Conservation (phyloP, 1,284 basidiomycete genomes). For the Cryptococcus maquisensis region DNA sequence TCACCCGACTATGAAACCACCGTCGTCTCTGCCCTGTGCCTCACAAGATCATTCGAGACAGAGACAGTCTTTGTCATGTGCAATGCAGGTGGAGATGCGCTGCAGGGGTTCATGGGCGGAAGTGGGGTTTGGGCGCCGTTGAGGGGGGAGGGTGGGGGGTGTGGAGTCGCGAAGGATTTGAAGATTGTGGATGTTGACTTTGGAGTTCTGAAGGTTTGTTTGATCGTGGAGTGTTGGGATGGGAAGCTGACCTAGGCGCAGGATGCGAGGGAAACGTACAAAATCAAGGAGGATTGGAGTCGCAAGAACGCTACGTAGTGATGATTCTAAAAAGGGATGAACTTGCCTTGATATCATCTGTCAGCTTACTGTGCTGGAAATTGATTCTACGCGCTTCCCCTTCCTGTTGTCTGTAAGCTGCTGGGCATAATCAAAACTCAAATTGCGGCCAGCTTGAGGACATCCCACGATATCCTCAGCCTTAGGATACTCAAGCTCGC, state of each 20-base stretch:
- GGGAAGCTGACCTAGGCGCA: background rate
- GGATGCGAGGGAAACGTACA: conserved; percentile 33
- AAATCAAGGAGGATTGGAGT: conserved; percentile 34
- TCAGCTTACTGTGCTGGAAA: no score
- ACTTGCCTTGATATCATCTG: conserved; percentile 10
- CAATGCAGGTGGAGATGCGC: conserved; percentile 38
- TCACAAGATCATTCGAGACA: conserved; percentile 39
- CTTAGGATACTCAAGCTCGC: no score
- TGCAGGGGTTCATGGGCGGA: conserved; percentile 42
- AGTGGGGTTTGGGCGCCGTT: conserved; percentile 39
- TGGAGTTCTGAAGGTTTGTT: conserved; percentile 27
- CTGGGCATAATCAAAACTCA: no score
- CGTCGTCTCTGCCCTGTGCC: conserved; percentile 32
- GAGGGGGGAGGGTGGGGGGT: conserved; percentile 26
- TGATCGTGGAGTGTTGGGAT: background rate
- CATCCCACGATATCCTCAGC: no score
- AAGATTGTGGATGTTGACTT: conserved; percentile 29
- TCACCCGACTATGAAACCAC: conserved; percentile 34
- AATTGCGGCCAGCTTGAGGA: no score
- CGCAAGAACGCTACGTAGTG: conserved; percentile 6
- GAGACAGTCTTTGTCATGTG: conserved; percentile 44
- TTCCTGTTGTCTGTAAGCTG: no score
- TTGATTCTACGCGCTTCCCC: no score
- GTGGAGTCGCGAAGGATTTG: conserved; percentile 16
- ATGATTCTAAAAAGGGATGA: conserved; percentile 3